These are phyloP conservation scores for Cladophialophora immunda DNA, from an alignment of 2,329 filamentous ascomycete genomes.

Conservation along the genomic window DNA sequence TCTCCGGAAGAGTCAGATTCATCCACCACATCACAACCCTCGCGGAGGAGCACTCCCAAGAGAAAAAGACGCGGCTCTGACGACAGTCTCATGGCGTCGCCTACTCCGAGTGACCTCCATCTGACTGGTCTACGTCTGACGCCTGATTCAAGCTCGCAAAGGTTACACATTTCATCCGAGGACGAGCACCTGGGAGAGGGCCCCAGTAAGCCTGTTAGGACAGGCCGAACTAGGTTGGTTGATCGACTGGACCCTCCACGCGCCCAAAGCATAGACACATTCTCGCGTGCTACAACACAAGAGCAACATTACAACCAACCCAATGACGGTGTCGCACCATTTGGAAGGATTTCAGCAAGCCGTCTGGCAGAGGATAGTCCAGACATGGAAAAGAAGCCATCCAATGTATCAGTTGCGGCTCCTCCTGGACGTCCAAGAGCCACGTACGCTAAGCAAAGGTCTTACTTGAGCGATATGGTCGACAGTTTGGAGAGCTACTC, in stretches of 20 bases:
- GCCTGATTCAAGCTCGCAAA: slow-evolving; percentile 24
- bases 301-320: slow-evolving; percentile 16
- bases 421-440: slow-evolving; percentile 26
- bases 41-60: slow-evolving; percentile 34
- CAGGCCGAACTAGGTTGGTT: slow-evolving; percentile 31
- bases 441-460: slow-evolving; percentile 68
- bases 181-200: slow-evolving; percentile 31
- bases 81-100: slow-evolving; percentile 15
- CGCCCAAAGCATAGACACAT: slow-evolving; percentile 14
- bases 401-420: slow-evolving; percentile 7
- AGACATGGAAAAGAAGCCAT: slow-evolving; percentile 11
- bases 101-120: slow-evolving; percentile 36
- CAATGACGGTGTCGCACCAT: slow-evolving; percentile 1
- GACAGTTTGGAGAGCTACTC: slow-evolving; percentile 42
- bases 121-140: slow-evolving; percentile 36
- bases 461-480: slow-evolving; percentile 64
- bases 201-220: slow-evolving; percentile 5
- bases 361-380: background rate
- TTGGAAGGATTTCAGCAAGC: slow-evolving; percentile 4
- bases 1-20: slow-evolving; percentile 28
- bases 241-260: slow-evolving; percentile 38
- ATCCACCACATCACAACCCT: slow-evolving; percentile 20
- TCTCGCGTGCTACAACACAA: background rate
- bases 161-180: slow-evolving; percentile 22
- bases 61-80: slow-evolving; percentile 33